Base-by-base conservation (phyloP, 495 filamentous ascomycete species). In the Letharia lupina region DNA sequence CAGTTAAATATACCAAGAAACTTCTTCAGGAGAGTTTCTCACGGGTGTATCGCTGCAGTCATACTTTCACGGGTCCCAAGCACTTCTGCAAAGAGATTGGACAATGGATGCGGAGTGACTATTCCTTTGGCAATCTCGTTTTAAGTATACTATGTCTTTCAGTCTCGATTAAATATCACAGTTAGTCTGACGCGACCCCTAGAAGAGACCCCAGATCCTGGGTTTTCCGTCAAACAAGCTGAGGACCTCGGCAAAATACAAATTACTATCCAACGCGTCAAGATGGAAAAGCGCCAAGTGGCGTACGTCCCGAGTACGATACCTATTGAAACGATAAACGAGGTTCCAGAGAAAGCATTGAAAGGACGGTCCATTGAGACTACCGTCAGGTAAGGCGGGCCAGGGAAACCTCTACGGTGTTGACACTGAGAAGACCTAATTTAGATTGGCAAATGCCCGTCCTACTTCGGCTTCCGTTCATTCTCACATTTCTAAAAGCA, bases 41-140 rank as follows among this genome's bases (percentile, higher is more conserved):
- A 1, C 2, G 0, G 41, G 44, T 15, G 4, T 18, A 12, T n/a
- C 31, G n/a, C 44, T 4, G 10, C 7, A 16, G 1, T 11, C 4
- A 10, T n/a, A 12, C 16, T 3, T 52, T 65, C 20, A 10, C 12
- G 5, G 12, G 45, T 1, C 33, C 40, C 15, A 18, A 3, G 8
- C 52, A 65, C 8, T 48, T 65, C 41, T 44, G 63, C 42, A 13
- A n/a, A 0, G 31, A 65, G 63, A 60, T 28, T 28, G 41, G 54
- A n/a, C 41, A 60, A 40, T 65, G 56, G 52, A 50, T 65, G 63
- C 18, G 13, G 15, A 45, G 63, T n/a, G 11, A 60, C 15, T 65
- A 37, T 44, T 44, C 50, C 52, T 65, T 65, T 35, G 33, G 12
- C 31, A 39, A 28, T 47, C 37, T 65, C 31, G 20, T 37, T 5